phyloP scores from a whole-genome alignment of 371 early-diverging fungal species.

The Saksenaea oblongispora region DNA sequence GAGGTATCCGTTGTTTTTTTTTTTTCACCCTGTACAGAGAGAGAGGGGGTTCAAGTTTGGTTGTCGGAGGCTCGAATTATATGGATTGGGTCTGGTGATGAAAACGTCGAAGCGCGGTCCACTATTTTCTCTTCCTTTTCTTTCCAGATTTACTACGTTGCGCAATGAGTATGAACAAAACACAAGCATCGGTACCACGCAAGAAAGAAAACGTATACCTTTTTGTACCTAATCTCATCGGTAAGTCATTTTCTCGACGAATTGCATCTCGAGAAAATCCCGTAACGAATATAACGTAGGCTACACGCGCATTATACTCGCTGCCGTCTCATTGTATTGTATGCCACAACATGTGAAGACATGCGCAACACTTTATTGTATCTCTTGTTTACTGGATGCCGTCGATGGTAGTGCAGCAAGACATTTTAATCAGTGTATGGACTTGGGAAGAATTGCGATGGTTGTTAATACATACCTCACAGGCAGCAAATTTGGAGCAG shows the following conservation, averaged over 20 bases:
- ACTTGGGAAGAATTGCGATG: background rate
- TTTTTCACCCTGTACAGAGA: background rate
- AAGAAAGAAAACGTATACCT: constrained; percentile 72
- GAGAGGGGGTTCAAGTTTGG: background rate
- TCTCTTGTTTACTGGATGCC: constrained; percentile 93
- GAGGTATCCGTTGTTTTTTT: no score
- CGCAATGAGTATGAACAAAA: background rate
- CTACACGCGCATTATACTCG: constrained; percentile 84
- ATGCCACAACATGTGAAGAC: constrained; percentile 72
- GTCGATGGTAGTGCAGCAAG: constrained; percentile 95
- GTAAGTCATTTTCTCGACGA: constrained; percentile 35
- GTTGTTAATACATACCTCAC: background rate
- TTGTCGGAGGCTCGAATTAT: constrained; percentile 4
- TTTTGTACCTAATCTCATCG: constrained; percentile 92
- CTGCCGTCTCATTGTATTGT: constrained; percentile 70
- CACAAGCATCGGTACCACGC: background rate
- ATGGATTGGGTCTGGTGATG: background rate
- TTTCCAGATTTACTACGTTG: background rate
- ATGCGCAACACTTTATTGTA: constrained; percentile 77
- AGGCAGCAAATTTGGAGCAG: constrained; percentile 94
- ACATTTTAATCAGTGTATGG: constrained; percentile 83
- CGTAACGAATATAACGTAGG: constrained; percentile 46
- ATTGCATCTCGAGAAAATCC: background rate
- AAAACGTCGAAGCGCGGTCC: constrained; percentile 4
- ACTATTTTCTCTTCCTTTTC: background rate